A percentile compares a stretch with the other conserved stretches of the same genome.
Conservation (phyloP, 768 basidiomycete genomes). For the Boletellus emodensis region DNA sequence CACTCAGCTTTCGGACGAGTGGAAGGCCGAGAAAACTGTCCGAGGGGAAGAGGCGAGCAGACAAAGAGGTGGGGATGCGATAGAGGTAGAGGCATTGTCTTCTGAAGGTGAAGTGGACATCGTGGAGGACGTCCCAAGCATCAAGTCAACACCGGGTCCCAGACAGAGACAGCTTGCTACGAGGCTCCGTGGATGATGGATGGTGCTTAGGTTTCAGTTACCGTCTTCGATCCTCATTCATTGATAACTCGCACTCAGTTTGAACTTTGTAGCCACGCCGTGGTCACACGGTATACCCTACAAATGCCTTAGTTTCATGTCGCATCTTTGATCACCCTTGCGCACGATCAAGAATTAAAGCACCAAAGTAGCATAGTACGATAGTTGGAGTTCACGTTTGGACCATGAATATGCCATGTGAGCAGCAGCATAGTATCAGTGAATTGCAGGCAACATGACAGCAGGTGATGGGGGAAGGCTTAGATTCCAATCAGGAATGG, state of each 20-base stretch:
- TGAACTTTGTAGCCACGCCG: neutral
- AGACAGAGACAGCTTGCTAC: constrained; percentile 13
- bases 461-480: neutral
- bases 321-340: constrained; percentile 10
- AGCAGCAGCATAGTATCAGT: too few relatives aligned
- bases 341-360: neutral
- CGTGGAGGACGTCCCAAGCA: constrained; percentile 27
- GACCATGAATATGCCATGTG: too few relatives aligned
- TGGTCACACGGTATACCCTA: constrained; percentile 15
- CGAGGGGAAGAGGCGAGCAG: constrained; percentile 34
- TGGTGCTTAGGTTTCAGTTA: constrained; percentile 2
- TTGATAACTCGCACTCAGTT: constrained; percentile 1
- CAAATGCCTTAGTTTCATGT: constrained; percentile 10
- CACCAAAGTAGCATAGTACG: too few relatives aligned
- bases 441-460: neutral
- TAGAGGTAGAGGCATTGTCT: constrained; percentile 19
- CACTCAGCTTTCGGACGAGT: constrained; percentile 45
- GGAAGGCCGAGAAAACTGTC: constrained; percentile 44
- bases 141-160: constrained; percentile 8
- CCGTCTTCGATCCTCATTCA: constrained; percentile 4
- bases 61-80: constrained; percentile 18
- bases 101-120: constrained; percentile 42
- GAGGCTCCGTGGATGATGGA: constrained; percentile 29
- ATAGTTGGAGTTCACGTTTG: too few relatives aligned
- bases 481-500: neutral